These are phyloP conservation scores for Diophrys sp. DNA, from an alignment of 73 alveolate genomes.

Conservation along the genomic window DNA sequence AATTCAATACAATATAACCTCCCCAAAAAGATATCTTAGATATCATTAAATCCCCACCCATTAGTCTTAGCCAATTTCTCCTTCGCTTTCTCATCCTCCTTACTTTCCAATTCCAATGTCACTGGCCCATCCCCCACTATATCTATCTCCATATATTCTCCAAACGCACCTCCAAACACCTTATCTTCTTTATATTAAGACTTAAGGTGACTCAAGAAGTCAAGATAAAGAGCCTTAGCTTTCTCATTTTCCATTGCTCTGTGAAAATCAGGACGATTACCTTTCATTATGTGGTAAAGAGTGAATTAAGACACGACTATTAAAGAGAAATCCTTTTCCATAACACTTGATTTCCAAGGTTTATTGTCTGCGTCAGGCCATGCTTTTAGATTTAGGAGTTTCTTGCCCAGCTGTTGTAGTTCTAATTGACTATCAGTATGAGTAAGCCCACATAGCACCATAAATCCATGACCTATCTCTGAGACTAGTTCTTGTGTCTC, in stretches of 20 bases:
- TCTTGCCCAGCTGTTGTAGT: constrained; percentile 64
- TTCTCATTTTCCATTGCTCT: constrained; percentile 88
- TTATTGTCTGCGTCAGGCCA: constrained; percentile 74
- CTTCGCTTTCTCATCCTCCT: constrained; percentile 62
- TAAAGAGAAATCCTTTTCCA: constrained; percentile 69
- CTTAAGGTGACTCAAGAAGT: constrained; percentile 65
- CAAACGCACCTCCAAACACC: constrained; percentile 91
- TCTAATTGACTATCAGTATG: constrained; percentile 69
- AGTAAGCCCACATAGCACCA: constrained; percentile 83
- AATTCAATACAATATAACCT: too few species aligned
- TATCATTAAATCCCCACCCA: too few species aligned
- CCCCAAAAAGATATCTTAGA: too few species aligned
- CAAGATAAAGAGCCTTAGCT: constrained; percentile 79
- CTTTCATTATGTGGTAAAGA: constrained; percentile 82
- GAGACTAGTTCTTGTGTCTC: constrained; percentile 71
- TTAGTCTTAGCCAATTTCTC: too few species aligned
- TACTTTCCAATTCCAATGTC: constrained; percentile 82
- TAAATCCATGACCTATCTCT: constrained; percentile 77
- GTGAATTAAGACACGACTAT: constrained; percentile 90
- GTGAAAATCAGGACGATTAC: constrained; percentile 96
- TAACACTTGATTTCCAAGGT: constrained; percentile 78
- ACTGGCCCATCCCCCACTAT: constrained; percentile 95
- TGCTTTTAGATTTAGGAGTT: constrained; percentile 58
- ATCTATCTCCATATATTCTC: constrained; percentile 86
- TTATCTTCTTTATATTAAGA: constrained; percentile 72